These are phyloP conservation scores for Globisporangium solare DNA, from an alignment of 352 stramenopile genomes.

Conservation along the genomic window DNA sequence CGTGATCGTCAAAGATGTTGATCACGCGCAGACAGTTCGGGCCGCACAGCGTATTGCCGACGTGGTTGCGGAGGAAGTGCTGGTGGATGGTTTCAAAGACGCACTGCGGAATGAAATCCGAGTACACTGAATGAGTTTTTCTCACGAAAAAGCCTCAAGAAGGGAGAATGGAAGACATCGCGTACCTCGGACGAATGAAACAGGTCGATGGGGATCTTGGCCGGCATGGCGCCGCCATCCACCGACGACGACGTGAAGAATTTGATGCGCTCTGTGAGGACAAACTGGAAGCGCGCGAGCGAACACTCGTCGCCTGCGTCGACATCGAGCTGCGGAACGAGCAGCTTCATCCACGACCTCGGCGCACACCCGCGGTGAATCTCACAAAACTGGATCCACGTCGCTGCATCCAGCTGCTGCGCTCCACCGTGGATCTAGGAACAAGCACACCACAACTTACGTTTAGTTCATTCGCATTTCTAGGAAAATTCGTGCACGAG, in stretches of 20 bases:
- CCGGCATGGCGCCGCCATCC: conserved; percentile 16
- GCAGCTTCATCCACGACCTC: conserved; percentile 2
- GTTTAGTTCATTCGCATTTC: conserved; percentile 4
- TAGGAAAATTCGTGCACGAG: not conserved
- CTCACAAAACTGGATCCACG: conserved; percentile 9
- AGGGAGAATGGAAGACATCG: not conserved
- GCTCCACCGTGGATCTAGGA: conserved; percentile 10
- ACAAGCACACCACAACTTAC: not conserved
- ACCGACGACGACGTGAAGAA: conserved; percentile 21
- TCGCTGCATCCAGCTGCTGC: conserved; percentile 4
- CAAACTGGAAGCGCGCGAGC: conserved; percentile 30
- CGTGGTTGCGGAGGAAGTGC: conserved; percentile 46
- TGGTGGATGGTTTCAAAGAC: conserved; percentile 51
- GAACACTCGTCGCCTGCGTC: not conserved
- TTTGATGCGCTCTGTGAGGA: conserved; percentile 29
- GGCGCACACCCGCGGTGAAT: conserved; percentile 2
- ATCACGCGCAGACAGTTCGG: conserved; percentile 33
- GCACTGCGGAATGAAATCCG: conserved; percentile 18
- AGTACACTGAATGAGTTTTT: not conserved
- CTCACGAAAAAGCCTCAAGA: no score
- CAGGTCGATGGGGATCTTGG: conserved; percentile 30
- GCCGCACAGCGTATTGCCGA: conserved; percentile 28
- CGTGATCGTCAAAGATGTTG: conserved; percentile 35
- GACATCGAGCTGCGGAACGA: not conserved
- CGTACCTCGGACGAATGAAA: conserved; percentile 37